Conservation (phyloP, 148 eudicot species). For the Cornus kousa region DNA sequence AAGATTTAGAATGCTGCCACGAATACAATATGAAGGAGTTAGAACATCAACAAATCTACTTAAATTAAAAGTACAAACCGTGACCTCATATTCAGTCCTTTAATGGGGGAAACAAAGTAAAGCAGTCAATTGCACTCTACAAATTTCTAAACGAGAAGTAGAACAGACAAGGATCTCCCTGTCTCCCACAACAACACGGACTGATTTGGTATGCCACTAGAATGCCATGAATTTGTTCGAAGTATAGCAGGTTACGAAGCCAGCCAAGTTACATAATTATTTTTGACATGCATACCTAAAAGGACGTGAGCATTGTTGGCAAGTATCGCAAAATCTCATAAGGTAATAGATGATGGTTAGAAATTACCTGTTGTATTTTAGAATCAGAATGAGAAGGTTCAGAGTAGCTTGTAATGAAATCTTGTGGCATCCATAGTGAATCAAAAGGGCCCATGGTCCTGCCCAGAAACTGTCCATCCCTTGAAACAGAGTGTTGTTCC, state of each 20-base stretch:
- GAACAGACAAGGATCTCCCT: neutral
- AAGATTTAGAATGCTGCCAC: constrained; percentile 50
- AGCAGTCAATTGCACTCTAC: neutral
- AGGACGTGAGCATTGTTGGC: neutral
- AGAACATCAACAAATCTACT: neutral
- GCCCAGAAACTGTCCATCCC: constrained; percentile 43
- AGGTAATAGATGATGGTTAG: neutral
- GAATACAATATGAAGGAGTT: constrained; percentile 5
- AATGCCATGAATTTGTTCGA: neutral
- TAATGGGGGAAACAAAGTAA: neutral
- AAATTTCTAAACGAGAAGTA: too few relatives aligned
- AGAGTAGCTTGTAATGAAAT: constrained; percentile 33
- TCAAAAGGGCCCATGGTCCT: constrained; percentile 47
- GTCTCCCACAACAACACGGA: neutral
- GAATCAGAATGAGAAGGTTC: constrained; percentile 53
- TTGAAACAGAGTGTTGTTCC: constrained; percentile 60
- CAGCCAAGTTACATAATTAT: neutral
- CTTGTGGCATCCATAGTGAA: constrained; percentile 54
- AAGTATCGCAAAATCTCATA: neutral
- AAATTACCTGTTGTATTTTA: constrained; percentile 59
- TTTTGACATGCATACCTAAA: neutral
- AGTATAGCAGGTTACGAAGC: neutral
- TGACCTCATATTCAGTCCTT: constrained; percentile 2
- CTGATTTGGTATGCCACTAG: neutral
- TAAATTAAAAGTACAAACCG: constrained; percentile 4